A percentile compares a stretch with the other conserved stretches of the same genome.
Evolutionary conservation across 306 rosid species (phyloP).

Genomic region (Casuarina glauca): DNA sequence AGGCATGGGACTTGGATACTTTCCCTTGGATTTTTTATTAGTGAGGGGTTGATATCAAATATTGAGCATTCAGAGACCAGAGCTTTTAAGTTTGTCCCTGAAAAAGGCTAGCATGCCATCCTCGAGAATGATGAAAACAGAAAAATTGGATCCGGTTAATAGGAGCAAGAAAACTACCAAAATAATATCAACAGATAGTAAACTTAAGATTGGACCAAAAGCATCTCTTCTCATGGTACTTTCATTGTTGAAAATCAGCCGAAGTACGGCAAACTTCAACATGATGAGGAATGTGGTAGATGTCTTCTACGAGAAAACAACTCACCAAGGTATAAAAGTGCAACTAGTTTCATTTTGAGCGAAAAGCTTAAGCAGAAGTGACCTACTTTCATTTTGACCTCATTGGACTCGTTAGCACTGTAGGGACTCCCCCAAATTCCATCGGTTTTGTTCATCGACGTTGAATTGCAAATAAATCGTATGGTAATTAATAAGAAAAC

Average conservation of each 20-base stretch:
- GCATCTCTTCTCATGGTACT: neutral
- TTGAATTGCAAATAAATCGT: neutral
- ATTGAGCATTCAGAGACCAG: neutral
- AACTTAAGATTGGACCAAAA: neutral
- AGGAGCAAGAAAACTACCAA: neutral
- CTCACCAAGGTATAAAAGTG: neutral
- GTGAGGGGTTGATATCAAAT: neutral
- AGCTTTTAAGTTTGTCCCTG: neutral
- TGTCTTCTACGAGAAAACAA: neutral
- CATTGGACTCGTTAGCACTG: neutral
- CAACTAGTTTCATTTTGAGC: neutral
- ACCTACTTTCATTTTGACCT: neutral
- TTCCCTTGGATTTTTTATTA: neutral
- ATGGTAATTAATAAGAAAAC: neutral
- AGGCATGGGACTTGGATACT: slow-evolving; percentile 7
- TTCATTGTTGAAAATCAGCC: neutral
- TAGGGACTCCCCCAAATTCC: slow-evolving; percentile 1
- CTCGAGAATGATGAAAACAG: neutral
- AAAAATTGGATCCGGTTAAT: neutral
- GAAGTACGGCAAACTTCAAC: neutral
- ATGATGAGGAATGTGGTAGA: neutral
- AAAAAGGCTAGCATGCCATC: neutral
- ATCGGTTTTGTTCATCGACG: neutral
- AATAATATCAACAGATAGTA: neutral
- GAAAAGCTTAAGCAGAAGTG: neutral